A percentile compares a stretch with the other conserved stretches of the same genome.
These are phyloP conservation scores for Wickerhamomyces xylosicus DNA, from an alignment of 805 yeast species.

Conservation along the genomic window DNA sequence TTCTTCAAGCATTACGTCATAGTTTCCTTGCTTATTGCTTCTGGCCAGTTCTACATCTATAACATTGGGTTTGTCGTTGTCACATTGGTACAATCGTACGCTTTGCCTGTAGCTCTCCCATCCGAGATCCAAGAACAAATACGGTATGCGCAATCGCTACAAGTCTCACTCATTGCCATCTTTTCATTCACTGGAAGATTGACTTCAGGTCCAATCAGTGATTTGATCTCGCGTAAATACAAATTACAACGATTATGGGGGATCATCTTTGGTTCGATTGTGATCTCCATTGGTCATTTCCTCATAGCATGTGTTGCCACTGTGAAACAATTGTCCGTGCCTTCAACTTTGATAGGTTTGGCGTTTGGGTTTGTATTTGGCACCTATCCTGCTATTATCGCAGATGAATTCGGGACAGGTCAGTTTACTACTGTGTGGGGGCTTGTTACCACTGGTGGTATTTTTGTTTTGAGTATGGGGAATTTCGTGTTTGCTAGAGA, in stretches of 20 bases:
- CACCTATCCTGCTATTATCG: conserved; percentile 64
- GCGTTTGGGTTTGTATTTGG: conserved; percentile 69
- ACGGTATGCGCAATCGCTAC: conserved; percentile 52
- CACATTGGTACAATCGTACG: conserved; percentile 29
- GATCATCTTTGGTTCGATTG: conserved; percentile 29
- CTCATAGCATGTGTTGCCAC: conserved; percentile 25
- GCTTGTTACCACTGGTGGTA: conserved; percentile 59
- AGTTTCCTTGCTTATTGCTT: conserved; percentile 48
- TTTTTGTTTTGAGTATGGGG: conserved; percentile 40
- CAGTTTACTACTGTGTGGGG: conserved; percentile 75
- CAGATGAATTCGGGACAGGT: conserved; percentile 59
- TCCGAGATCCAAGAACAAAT: conserved; percentile 16
- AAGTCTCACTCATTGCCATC: conserved; percentile 57
- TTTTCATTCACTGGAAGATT: conserved; percentile 59
- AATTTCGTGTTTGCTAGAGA: conserved; percentile 46
- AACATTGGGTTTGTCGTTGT: conserved; percentile 66
- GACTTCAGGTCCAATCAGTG: conserved; percentile 56
- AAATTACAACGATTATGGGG: conserved; percentile 61
- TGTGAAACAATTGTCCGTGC: conserved; percentile 30
- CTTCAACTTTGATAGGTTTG: conserved; percentile 49
- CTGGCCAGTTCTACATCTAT: conserved; percentile 65
- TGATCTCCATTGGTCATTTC: conserved; percentile 28
- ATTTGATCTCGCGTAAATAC: conserved; percentile 38
- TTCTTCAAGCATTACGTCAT: conserved; percentile 44
- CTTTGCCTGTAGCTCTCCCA: conserved; percentile 13